Percentiles rank a stretch among this genome's conserved stretches.
phyloP scores from a whole-genome alignment of 2,329 filamentous ascomycete species.

The Arthrobotrys conoides region DNA sequence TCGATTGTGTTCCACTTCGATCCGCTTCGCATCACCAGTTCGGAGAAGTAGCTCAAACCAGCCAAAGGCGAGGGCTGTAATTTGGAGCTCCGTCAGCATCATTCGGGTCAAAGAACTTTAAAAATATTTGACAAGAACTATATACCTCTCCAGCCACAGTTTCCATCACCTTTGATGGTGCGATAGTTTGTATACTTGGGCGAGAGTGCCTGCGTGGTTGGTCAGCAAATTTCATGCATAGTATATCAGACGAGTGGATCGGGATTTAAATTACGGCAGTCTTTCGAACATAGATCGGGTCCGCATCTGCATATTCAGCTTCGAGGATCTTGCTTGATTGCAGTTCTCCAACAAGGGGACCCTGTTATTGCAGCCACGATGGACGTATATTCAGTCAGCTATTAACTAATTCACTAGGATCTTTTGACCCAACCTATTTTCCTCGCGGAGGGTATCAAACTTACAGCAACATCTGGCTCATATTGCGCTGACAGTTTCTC shows the following conservation, averaged over 20 bases:
- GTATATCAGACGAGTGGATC: slow-evolving; percentile 24
- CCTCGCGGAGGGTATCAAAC: not conserved
- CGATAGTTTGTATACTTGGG: slow-evolving; percentile 89
- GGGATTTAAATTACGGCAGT: slow-evolving; percentile 77
- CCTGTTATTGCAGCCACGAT: slow-evolving; percentile 71
- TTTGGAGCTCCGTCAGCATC: not conserved
- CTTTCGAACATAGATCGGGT: slow-evolving; percentile 87
- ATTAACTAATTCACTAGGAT: not conserved
- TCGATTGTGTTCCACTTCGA: slow-evolving; percentile 80
- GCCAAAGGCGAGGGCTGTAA: slow-evolving; percentile 85
- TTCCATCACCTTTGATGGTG: slow-evolving; percentile 89
- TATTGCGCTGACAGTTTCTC: slow-evolving; percentile 62
- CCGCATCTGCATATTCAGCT: slow-evolving; percentile 88
- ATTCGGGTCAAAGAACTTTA: not conserved
- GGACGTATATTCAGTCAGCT: not conserved
- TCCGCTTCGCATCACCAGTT: slow-evolving; percentile 75
- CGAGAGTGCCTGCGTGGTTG: slow-evolving; percentile 76
- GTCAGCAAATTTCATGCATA: slow-evolving; percentile 51
- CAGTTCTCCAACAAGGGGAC: slow-evolving; percentile 84
- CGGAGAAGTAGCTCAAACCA: slow-evolving; percentile 90
- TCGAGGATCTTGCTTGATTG: slow-evolving; percentile 82
- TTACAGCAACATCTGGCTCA: slow-evolving; percentile 61
- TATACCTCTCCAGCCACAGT: slow-evolving; percentile 97
- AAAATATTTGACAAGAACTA: slow-evolving; percentile 63
- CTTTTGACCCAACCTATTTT: too few species aligned